phyloP scores from a whole-genome alignment of 139 green algal species.

The Medakamo hakoo region DNA sequence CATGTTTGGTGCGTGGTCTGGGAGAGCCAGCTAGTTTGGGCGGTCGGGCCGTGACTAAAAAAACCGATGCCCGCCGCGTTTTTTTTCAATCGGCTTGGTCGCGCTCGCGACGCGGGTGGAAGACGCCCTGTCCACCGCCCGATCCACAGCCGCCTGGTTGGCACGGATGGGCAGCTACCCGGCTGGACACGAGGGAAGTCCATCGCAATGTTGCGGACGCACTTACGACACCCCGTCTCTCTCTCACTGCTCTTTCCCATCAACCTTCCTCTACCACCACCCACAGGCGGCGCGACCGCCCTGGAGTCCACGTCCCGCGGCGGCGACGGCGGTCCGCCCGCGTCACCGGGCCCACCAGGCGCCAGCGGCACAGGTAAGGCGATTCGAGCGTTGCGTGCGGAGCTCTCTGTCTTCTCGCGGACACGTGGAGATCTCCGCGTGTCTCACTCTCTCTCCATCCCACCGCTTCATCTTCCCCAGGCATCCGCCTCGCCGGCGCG shows the following conservation, averaged over 20 bases:
- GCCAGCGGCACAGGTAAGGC: conserved; percentile 8
- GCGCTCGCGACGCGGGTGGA: background rate
- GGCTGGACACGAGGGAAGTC: no score
- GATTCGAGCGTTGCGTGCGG: no score
- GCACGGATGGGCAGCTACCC: no score
- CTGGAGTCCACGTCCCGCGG: conserved; percentile 49
- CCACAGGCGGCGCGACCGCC: conserved; percentile 72
- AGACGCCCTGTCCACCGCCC: no score
- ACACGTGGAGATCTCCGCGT: background rate
- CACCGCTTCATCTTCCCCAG: conserved; percentile 56
- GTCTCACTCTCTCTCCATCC: background rate
- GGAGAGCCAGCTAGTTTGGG: no score
- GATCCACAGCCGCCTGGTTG: background rate
- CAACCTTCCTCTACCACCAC: no score
- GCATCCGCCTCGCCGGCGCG: conserved; percentile 70
- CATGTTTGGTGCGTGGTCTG: conserved; percentile 66
- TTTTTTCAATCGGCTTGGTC: background rate
- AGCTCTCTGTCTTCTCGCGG: no score
- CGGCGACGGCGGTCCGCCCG: no score
- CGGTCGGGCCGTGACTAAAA: no score
- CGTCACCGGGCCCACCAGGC: conserved; percentile 12
- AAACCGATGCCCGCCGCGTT: background rate
- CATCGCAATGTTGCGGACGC: no score
- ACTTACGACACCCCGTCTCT: no score
- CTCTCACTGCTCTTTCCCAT: no score